Conservation (phyloP, 352 stramenopile genomes). For the Phytophthora palmivora region DNA sequence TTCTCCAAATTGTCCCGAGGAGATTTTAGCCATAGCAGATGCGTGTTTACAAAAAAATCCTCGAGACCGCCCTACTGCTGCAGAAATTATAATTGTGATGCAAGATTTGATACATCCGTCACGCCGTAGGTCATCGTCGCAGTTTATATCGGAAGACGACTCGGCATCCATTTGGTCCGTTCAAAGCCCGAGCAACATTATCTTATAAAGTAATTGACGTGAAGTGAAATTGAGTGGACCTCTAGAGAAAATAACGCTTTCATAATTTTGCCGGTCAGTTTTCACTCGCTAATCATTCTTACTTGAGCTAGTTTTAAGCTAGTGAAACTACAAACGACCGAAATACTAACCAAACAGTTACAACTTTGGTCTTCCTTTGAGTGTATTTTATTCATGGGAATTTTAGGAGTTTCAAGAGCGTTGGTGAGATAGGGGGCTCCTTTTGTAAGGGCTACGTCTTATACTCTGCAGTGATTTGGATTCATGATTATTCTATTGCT, state of each 20-base stretch:
- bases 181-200: conserved; percentile 32
- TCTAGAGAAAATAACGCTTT: neutral
- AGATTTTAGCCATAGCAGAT: conserved; percentile 52
- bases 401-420: conserved; percentile 17
- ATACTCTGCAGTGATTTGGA: neutral
- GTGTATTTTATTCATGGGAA: conserved; percentile 4
- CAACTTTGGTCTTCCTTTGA: neutral
- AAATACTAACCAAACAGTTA: conserved; percentile 24
- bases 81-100: conserved; percentile 50
- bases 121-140: conserved; percentile 20
- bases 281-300: neutral
- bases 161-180: conserved; percentile 39
- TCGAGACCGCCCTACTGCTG: conserved; percentile 51
- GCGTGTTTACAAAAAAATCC: conserved; percentile 56
- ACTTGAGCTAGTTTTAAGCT: too few relatives aligned
- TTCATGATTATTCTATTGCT: neutral
- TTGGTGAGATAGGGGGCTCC: conserved; percentile 9
- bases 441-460: conserved; percentile 2
- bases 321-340: conserved; percentile 1
- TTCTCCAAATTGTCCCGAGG: conserved; percentile 42
- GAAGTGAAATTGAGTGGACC: neutral
- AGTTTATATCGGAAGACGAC: conserved; percentile 17
- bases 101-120: conserved; percentile 46
- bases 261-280: neutral
- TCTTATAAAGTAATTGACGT: conserved; percentile 16